phyloP scores from a whole-genome alignment of 495 filamentous ascomycete species.

The Penicillium cosmopolitanum region DNA sequence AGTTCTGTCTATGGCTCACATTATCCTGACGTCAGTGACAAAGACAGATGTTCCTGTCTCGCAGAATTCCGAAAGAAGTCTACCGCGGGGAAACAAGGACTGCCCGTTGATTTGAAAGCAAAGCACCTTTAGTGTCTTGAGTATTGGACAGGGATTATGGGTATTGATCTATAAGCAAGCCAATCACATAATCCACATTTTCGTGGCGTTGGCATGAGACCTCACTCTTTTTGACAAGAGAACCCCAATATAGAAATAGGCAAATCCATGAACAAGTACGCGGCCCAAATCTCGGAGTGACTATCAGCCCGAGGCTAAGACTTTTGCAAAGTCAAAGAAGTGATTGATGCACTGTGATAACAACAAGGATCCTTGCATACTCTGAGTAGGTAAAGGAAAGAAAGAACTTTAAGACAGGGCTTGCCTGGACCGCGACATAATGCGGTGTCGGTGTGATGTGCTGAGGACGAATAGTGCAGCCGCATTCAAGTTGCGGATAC shows the following conservation, averaged over 20 bases:
- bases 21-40: not conserved
- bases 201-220: conserved; percentile 13
- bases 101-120: not conserved
- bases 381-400: not conserved
- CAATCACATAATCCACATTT: conserved; percentile 7
- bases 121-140: not conserved
- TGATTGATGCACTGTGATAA: conserved; percentile 5
- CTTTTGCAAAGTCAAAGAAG: not conserved
- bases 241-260: conserved; percentile 9
- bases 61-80: not conserved
- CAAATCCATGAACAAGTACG: conserved; percentile 10
- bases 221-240: conserved; percentile 4
- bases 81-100: not conserved
- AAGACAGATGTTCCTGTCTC: not conserved
- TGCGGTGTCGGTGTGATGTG: not conserved
- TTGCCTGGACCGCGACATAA: conserved; percentile 15
- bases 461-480: conserved; percentile 13
- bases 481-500: not conserved
- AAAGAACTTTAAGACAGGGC: not conserved
- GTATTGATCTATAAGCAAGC: conserved; percentile 6
- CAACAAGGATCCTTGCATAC: conserved; percentile 5
- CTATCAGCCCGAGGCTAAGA: conserved; percentile 9
- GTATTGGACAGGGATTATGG: conserved; percentile 12
- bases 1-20: not conserved
- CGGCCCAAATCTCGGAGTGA: conserved; percentile 12